A percentile compares a stretch with the other conserved stretches of the same genome.
phyloP scores from a whole-genome alignment of 202 grass and related monocot genomes.

The Zizania palustris region DNA sequence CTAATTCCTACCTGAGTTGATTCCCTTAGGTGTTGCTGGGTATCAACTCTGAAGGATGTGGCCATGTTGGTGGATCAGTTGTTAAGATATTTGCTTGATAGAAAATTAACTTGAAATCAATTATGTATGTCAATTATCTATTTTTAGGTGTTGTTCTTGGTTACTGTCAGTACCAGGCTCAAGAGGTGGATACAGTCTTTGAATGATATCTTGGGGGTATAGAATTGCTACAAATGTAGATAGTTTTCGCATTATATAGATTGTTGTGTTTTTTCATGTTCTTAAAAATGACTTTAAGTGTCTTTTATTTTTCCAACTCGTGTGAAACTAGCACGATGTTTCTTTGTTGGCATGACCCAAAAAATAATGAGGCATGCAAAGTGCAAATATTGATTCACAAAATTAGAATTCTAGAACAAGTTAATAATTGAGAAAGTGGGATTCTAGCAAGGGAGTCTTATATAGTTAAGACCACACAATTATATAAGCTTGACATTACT shows the following conservation, averaged over 20 bases:
- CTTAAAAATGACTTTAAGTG: background rate
- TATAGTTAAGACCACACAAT: slow-evolving; percentile 33
- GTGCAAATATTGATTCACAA: background rate
- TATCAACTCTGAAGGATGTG: background rate
- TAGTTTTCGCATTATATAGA: background rate
- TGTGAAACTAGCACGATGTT: background rate
- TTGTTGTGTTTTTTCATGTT: background rate
- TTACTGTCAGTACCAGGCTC: background rate
- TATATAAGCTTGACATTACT: slow-evolving; percentile 38
- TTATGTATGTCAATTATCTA: background rate
- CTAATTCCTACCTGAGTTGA: background rate
- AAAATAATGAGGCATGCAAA: background rate
- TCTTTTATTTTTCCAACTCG: background rate
- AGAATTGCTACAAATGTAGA: background rate
- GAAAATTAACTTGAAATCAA: background rate
- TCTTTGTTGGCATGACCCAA: too few species aligned
- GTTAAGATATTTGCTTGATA: background rate
- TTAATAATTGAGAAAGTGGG: background rate
- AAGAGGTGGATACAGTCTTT: background rate
- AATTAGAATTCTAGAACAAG: background rate
- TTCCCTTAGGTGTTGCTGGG: background rate
- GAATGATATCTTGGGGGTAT: background rate
- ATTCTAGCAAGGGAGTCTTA: slow-evolving; percentile 30
- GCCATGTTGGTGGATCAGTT: background rate
- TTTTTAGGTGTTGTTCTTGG: background rate